Base-by-base conservation (phyloP, 768 basidiomycete species). In the Amanita phalloides region DNA sequence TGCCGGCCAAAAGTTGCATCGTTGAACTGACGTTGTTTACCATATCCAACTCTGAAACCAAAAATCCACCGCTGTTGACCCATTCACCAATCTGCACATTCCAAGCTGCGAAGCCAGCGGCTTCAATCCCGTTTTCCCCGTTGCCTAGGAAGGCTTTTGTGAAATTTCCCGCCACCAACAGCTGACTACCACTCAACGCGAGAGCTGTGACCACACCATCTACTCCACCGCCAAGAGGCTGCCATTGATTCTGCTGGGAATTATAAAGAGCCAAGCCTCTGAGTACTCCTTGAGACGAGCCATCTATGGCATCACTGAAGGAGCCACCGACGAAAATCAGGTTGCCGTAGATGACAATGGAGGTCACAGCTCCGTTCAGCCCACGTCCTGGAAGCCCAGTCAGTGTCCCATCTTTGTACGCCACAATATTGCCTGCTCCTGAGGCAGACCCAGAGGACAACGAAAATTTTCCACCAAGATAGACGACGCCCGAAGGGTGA, bases 301-400 rank as follows among this genome's bases (percentile, higher is more conserved):
- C 68, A 4, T 73, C 68, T 1, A 65, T 64, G 0, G 90, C 87
- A 55, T 87, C 83, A 0, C 73, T 75, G 70, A 99, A 99, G 0
- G 81, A 71, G 0, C 96, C 96, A n/a, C 91, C 95, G 37, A 94
- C 81, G 62, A 77, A 96, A 9, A 98, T 66, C 17, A 70, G 71
- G 58, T 86, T 74, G 9, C 78, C 81, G 49, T 74, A 68, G 30
- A 86, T 59, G n/a, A 76, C 70, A 37, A 94, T 63, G 0, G 89
- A 76, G 7, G 76, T 71, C 7, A 98, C 90, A 7, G 75, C 66
- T 3, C 89, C 94, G 61, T 94, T 82, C 49, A 98, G 72, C 8
- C 96, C 96, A 25, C 76, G 75, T 10, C 75, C 69, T 0, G 83
- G 61, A 14, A 93, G 61, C 0, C 74, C 59, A 7, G 68, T 60